Base-by-base conservation (phyloP, 768 basidiomycete genomes). In the Trametes villosa region DNA sequence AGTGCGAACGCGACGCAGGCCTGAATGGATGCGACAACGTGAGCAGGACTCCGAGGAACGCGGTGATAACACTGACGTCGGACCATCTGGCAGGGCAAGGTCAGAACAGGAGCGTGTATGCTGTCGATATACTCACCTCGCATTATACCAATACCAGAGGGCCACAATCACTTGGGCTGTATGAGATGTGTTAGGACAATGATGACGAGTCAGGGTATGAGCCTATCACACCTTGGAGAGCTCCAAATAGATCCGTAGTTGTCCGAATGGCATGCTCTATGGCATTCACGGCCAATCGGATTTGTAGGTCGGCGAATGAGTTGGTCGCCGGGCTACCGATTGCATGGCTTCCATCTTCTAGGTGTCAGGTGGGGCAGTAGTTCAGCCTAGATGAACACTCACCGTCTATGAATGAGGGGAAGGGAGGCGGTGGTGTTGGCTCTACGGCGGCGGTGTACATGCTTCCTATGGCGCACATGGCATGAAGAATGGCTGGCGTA, bases 401-500 rank as follows among this genome's bases (percentile, higher is more conserved):
- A 22, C 22, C 41, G n/a, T 41, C 24, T 24, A 22, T 22, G n/a
- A n/a, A 38, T 17, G 44, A 33, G 7, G 58, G 51, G 9, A 42
- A 17, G 8, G 57, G 22, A 8, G 61, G 64, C 2, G 79, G 72
- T 2, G 86, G 83, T 22, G 84, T 81, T 4, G 82, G 84, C 12
- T 81, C 76, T 3, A 88, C 83, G 3, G 84, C 86, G 17, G 86
- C 85, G 1, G 89, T 92, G 65, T 92, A 92, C 22, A 88, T 75
- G 58, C 90, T 87, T 17, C 89, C 87, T 34, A 88, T 79, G 2
- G 91, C 92, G 72, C 92, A 93, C 50, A 96, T 90, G n/a, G 91
- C 91, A 69, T 96, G 93, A 0, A 96, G 80, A 40, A 94, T 74
- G 9, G 87, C 81, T 7, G 81, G 70, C 31, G 82, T 79, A 9